Percentiles rank a stretch among this genome's conserved stretches.
Evolutionary conservation across 148 eudicot genomes (phyloP).

Genomic region (Gaultheria prostrata): DNA sequence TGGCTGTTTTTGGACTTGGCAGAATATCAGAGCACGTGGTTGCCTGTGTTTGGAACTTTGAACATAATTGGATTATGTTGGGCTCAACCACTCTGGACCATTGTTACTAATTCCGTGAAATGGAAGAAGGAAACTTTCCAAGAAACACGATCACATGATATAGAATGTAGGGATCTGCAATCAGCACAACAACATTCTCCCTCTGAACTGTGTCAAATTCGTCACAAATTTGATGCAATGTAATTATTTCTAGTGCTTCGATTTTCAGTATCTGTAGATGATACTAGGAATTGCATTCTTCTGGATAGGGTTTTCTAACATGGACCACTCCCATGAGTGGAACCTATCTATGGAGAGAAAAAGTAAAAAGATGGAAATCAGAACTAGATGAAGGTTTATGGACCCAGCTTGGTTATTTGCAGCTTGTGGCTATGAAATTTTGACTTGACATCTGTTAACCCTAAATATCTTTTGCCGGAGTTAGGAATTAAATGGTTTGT

Average conservation of each 20-base stretch:
- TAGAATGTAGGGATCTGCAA: neutral
- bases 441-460: neutral
- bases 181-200: neutral
- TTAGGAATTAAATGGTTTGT: neutral
- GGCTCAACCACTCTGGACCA: neutral
- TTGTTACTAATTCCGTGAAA: neutral
- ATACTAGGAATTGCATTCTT: neutral
- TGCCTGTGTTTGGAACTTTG: neutral
- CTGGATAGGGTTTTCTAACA: neutral
- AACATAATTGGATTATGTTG: neutral
- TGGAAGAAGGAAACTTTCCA: neutral
- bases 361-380: neutral
- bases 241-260: neutral
- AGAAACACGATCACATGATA: neutral
- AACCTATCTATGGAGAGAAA: neutral
- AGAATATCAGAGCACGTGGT: neutral
- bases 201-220: neutral
- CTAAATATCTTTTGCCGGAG: neutral
- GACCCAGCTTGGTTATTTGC: neutral
- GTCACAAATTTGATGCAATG: neutral
- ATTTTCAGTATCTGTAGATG: neutral
- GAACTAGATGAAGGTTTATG: neutral
- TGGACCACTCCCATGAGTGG: neutral
- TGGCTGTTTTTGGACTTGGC: neutral
- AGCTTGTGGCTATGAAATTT: neutral